These are phyloP conservation scores for Dryas drummondii DNA, from an alignment of 306 rosid species.

Conservation along the genomic window DNA sequence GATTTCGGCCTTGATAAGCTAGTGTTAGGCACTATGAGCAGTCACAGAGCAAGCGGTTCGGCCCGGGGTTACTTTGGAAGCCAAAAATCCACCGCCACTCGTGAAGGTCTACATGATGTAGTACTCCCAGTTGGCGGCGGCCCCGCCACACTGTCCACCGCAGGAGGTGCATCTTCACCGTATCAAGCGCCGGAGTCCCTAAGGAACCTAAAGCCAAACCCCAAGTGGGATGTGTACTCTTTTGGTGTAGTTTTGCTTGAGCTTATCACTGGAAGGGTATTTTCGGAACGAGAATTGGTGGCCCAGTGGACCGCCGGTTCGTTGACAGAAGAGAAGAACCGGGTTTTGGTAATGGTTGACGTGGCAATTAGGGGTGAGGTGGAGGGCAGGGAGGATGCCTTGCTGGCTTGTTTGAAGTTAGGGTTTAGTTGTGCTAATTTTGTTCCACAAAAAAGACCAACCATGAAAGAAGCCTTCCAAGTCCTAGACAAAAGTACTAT, in stretches of 20 bases:
- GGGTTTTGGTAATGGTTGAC: slow-evolving; percentile 58
- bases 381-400: slow-evolving; percentile 55
- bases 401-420: slow-evolving; percentile 54
- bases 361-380: slow-evolving; percentile 53
- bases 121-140: slow-evolving; percentile 29
- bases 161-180: slow-evolving; percentile 23
- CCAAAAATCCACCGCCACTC: slow-evolving; percentile 30
- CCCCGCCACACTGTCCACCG: slow-evolving; percentile 32
- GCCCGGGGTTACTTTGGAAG: slow-evolving; percentile 37
- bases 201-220: slow-evolving; percentile 51
- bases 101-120: slow-evolving; percentile 31
- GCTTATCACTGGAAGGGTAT: slow-evolving; percentile 63
- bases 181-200: slow-evolving; percentile 83
- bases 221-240: slow-evolving; percentile 86
- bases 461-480: slow-evolving; percentile 82
- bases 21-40: slow-evolving; percentile 28
- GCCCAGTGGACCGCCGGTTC: slow-evolving; percentile 48
- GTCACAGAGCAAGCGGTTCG: slow-evolving; percentile 42
- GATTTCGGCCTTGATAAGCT: slow-evolving; percentile 75
- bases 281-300: slow-evolving; percentile 54
- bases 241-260: slow-evolving; percentile 80
- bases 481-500: slow-evolving; percentile 44
- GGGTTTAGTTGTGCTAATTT: slow-evolving; percentile 67
- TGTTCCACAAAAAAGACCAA: slow-evolving; percentile 75
- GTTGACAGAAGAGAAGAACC: slow-evolving; percentile 50